Evolutionary conservation across 225 moss, liverwort and hornwort genomes (phyloP).

Genomic region (Bryoerythrophyllum caledonicum): DNA sequence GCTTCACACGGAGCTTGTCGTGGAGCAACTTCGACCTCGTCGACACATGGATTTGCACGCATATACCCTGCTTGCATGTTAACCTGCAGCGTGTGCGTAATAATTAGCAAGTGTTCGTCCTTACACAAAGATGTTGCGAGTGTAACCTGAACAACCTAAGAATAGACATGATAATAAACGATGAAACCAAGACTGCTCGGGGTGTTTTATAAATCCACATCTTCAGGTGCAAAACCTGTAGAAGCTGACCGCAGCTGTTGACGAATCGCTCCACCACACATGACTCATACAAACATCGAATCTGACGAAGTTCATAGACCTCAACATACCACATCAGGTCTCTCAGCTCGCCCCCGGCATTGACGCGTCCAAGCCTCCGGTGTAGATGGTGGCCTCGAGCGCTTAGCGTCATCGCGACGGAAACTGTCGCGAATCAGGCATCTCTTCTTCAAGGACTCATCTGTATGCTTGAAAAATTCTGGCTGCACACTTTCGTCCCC

Average conservation of each 20-base stretch:
- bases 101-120: constrained; percentile 13
- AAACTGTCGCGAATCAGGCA: background rate
- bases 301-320: background rate
- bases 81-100: constrained; percentile 26
- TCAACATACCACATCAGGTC: constrained; percentile 24
- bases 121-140: background rate
- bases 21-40: constrained; percentile 13
- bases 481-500: constrained; percentile 13
- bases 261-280: background rate
- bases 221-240: background rate
- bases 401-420: constrained; percentile 13
- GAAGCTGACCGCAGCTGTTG: constrained; percentile 7
- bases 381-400: constrained; percentile 16
- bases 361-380: background rate
- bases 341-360: constrained; percentile 21
- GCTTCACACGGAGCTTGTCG: constrained; percentile 32
- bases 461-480: constrained; percentile 5
- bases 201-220: background rate
- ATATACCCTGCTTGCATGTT: background rate
- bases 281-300: background rate
- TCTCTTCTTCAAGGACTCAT: constrained; percentile 24
- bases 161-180: background rate
- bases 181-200: background rate
- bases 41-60: constrained; percentile 13
- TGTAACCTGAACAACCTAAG: background rate